phyloP scores from a whole-genome alignment of 345 rosid genomes.

The Hibiscus syriacus region DNA sequence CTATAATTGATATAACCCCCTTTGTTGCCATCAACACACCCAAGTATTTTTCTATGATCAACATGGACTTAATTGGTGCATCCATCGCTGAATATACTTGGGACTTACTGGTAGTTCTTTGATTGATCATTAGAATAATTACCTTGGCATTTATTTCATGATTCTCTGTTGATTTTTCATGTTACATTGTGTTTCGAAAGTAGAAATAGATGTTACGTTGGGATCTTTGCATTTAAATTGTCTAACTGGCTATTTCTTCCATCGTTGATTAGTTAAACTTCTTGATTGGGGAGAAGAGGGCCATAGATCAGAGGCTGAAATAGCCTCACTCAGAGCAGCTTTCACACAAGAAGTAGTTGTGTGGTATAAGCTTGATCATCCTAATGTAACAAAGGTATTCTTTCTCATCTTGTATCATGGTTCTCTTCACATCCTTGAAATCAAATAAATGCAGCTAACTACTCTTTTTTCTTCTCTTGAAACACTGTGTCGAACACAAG shows the following conservation, averaged over 20 bases:
- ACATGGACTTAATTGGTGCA: not conserved
- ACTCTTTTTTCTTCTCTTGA: not conserved
- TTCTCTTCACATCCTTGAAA: too few species aligned
- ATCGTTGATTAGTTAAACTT: conserved; percentile 59
- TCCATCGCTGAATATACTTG: not conserved
- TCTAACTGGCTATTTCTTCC: not conserved
- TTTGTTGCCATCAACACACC: too few species aligned
- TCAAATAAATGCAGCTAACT: too few species aligned
- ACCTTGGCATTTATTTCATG: conserved; percentile 6
- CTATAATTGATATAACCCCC: too few species aligned
- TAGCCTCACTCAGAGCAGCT: conserved; percentile 85
- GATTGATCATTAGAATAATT: not conserved
- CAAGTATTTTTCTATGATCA: conserved; percentile 1
- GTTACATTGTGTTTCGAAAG: not conserved
- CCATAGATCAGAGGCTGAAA: conserved; percentile 82
- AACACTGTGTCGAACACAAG: not conserved
- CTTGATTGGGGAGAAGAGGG: conserved; percentile 99
- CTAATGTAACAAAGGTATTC: conserved; percentile 83
- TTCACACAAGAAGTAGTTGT: conserved; percentile 94
- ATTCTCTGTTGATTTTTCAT: conserved; percentile 11
- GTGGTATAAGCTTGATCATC: conserved; percentile 98
- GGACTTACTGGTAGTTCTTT: not conserved
- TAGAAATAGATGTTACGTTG: not conserved
- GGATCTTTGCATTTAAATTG: not conserved
- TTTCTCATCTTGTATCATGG: conserved; percentile 3